Evolutionary conservation across 2,329 filamentous ascomycete genomes (phyloP), one percentile per base, ranked within the genome.

Genomic region (Fonsecaea monophora): DNA sequence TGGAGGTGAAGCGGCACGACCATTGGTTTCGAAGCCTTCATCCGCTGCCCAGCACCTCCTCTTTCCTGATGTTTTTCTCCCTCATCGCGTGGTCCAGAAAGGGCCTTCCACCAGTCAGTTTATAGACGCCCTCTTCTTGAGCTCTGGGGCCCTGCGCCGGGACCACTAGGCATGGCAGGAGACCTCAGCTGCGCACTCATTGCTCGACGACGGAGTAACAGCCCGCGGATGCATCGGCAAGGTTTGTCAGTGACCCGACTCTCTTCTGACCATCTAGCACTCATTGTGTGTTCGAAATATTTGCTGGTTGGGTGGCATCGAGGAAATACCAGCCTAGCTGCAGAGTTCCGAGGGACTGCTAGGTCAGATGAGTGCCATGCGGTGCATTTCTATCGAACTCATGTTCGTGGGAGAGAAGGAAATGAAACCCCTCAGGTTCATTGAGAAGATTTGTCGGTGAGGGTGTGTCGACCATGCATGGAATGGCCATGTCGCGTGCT

Each of bases 361-460:
- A 45, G 40, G 61, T 67, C 65, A 67, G 65, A 62, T 67, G 65
- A 64, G 60, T 18, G 34, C 34, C 21, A 54, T 61, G 60, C 37
- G 34, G 50, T 67, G 65, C 61, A 32, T 18, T 58, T 38, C 34
- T 42, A 32, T 42, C 45, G 65, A 67, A 67, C 65, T 61, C 60
- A 34, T 64, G 65, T 67, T 67, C 65, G 30, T 59, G 57, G 35
- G 53, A 50, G 55, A 30, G 18, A 57, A 13, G 21, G 32, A 30
- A 21, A 13, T n/a, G 18, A 30, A 54, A 30, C 59, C 48, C 59
- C 59, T 61, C 59, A 25, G 35, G 59, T 61, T 61, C 59, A 21
- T 18, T 15, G 34, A 53, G 42, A 54, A 18, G 34, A 25, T 18
- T 50, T 25, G 40, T 53, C 25, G 32, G 48, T 54, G 45, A 61